These are phyloP conservation scores for Knufia petricola DNA, from an alignment of 2,329 filamentous ascomycete species.

Conservation along the genomic window DNA sequence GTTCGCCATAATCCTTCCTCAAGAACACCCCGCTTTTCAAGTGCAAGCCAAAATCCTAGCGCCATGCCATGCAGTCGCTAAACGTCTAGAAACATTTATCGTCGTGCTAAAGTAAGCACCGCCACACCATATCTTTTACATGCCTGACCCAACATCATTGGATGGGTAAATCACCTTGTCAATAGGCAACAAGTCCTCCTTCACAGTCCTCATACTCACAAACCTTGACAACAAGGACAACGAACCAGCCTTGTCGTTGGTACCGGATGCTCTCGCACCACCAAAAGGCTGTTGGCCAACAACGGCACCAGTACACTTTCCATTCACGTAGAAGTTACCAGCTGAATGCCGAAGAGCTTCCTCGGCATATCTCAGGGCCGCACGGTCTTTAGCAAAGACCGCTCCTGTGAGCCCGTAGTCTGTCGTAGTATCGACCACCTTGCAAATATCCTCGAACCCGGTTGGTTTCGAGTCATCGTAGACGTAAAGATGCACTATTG, in stretches of 20 bases:
- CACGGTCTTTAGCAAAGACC: conserved; percentile 62
- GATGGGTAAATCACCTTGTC: conserved; percentile 44
- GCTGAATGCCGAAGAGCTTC: conserved; percentile 62
- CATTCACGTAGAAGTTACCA: conserved; percentile 81
- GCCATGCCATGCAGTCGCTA: too few relatives aligned
- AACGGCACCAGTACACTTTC: conserved; percentile 54
- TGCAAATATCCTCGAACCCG: conserved; percentile 49
- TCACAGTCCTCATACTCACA: conserved; percentile 47
- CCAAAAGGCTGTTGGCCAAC: conserved; percentile 45
- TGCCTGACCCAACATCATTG: conserved; percentile 30
- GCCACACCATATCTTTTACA: too few relatives aligned
- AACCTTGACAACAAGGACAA: conserved; percentile 44
- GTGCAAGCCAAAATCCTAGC: too few relatives aligned
- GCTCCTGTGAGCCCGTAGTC: conserved; percentile 72
- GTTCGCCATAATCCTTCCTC: too few relatives aligned
- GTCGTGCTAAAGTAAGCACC: too few relatives aligned
- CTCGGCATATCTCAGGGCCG: conserved; percentile 58
- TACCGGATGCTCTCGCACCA: conserved; percentile 46
- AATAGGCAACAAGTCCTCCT: conserved; percentile 45
- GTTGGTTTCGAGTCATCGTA: conserved; percentile 53
- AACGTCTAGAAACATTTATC: too few relatives aligned
- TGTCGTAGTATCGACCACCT: conserved; percentile 59
- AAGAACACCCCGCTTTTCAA: too few relatives aligned
- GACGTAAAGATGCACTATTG: conserved; percentile 58
- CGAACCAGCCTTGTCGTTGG: conserved; percentile 50